Conservation (phyloP, 805 yeast species). For the Ogataea wickerhamii region DNA sequence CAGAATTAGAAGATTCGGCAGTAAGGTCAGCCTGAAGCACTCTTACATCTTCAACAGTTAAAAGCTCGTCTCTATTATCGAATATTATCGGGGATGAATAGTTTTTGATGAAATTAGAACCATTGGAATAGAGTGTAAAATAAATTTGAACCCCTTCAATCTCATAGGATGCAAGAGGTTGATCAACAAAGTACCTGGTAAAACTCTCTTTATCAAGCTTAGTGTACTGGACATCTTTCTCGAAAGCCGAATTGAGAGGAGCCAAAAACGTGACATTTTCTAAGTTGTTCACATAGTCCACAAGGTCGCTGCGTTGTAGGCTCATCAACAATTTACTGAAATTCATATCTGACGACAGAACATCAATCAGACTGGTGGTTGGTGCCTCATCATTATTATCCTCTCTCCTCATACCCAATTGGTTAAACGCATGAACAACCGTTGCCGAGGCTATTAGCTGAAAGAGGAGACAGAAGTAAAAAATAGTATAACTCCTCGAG, state of each 20-base stretch:
- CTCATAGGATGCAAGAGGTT: slow-evolving; percentile 28
- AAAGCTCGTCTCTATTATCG: slow-evolving; percentile 29
- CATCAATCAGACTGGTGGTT: slow-evolving; percentile 54
- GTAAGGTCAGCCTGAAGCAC: slow-evolving; percentile 54
- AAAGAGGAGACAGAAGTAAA: too few species aligned
- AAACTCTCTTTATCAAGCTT: slow-evolving; percentile 17
- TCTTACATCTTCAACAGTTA: slow-evolving; percentile 40
- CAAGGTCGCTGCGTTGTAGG: slow-evolving; percentile 57
- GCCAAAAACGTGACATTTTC: slow-evolving; percentile 72
- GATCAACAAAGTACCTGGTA: slow-evolving; percentile 34
- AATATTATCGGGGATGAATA: slow-evolving; percentile 32
- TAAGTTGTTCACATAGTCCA: slow-evolving; percentile 58
- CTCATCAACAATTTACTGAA: slow-evolving; percentile 60
- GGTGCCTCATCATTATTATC: slow-evolving; percentile 12
- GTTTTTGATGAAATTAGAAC: slow-evolving; percentile 17
- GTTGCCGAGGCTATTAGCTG: too few species aligned
- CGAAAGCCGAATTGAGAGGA: slow-evolving; percentile 76
- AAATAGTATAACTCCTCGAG: too few species aligned
- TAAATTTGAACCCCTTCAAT: slow-evolving; percentile 28
- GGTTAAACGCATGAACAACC: too few species aligned
- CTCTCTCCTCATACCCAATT: too few species aligned
- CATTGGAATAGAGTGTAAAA: slow-evolving; percentile 21
- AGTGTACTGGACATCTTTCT: slow-evolving; percentile 6
- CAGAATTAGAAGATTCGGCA: slow-evolving; percentile 62
- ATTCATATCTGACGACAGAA: slow-evolving; percentile 63